These are phyloP conservation scores for Dictyostelium discoideum DNA, from an alignment of 78 protist species.

Conservation along the genomic window DNA sequence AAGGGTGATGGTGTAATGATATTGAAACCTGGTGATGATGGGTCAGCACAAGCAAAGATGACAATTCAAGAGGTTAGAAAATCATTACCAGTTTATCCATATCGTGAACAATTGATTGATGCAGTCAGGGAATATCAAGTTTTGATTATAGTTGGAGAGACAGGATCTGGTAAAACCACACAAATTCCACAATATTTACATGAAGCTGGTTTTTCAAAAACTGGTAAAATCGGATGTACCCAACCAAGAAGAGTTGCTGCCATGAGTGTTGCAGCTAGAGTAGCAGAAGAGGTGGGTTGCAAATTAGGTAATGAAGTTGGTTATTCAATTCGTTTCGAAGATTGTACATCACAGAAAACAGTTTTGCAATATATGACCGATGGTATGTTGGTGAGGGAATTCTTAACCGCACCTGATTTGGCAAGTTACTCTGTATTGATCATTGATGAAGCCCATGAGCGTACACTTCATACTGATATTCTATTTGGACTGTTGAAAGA, in stretches of 20 bases:
- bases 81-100: slow-evolving; percentile 90
- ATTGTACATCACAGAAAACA: slow-evolving; percentile 92
- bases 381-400: slow-evolving; percentile 98
- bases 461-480: slow-evolving; percentile 99
- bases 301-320: slow-evolving; percentile 95
- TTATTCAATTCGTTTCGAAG: slow-evolving; percentile 97
- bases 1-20: slow-evolving; percentile 16
- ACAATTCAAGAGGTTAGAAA: slow-evolving; percentile 78
- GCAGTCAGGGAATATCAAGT: slow-evolving; percentile 74
- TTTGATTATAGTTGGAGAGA: slow-evolving; percentile 85
- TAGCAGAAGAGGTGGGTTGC: slow-evolving; percentile 94
- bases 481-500: slow-evolving; percentile 96
- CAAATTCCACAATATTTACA: slow-evolving; percentile 98
- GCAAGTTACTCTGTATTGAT: slow-evolving; percentile 92
- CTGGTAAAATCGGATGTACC: slow-evolving; percentile 94
- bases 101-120: slow-evolving; percentile 79
- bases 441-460: slow-evolving; percentile 99
- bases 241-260: slow-evolving; percentile 99
- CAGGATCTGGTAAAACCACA: slow-evolving; percentile 92
- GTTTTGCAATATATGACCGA: slow-evolving; percentile 98
- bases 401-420: slow-evolving; percentile 94
- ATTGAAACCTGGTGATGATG: slow-evolving; percentile 27
- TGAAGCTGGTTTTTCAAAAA: slow-evolving; percentile 91
- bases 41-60: background rate
- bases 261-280: slow-evolving; percentile 97